Evolutionary conservation across 305 asterid genomes (phyloP).

Genomic region (Solanum hybrid): DNA sequence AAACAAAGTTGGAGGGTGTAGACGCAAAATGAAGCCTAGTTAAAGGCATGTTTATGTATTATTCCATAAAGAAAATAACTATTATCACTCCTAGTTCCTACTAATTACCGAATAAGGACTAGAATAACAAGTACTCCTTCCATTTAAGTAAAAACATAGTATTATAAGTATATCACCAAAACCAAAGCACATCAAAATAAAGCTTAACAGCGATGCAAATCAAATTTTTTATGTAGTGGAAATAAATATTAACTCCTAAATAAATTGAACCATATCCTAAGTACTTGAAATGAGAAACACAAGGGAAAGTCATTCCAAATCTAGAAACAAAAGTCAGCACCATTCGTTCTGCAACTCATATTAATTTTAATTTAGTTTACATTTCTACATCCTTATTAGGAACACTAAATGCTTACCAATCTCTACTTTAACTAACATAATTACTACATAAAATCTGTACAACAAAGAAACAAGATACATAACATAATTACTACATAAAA

Average conservation of each 20-base stretch:
- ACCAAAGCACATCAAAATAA: background rate
- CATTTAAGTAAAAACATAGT: background rate
- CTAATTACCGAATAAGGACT: background rate
- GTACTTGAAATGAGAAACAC: background rate
- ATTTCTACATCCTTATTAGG: background rate
- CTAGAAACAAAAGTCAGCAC: background rate
- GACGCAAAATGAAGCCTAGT: background rate
- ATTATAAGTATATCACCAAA: background rate
- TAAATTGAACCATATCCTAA: background rate
- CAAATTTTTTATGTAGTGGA: background rate
- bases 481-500: background rate
- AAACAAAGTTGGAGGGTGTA: background rate
- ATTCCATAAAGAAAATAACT: background rate
- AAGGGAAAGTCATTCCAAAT: background rate
- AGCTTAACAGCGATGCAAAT: background rate
- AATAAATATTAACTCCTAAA: background rate
- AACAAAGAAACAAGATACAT: too few relatives aligned
- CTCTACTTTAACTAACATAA: background rate
- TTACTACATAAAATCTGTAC: too few relatives aligned
- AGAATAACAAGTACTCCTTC: background rate
- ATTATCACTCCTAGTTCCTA: background rate
- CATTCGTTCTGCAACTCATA: background rate
- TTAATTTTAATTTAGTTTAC: background rate
- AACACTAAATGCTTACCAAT: background rate
- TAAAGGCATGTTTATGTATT: background rate